phyloP scores from a whole-genome alignment of 768 basidiomycete genomes.

The Rhodocollybia butyracea region DNA sequence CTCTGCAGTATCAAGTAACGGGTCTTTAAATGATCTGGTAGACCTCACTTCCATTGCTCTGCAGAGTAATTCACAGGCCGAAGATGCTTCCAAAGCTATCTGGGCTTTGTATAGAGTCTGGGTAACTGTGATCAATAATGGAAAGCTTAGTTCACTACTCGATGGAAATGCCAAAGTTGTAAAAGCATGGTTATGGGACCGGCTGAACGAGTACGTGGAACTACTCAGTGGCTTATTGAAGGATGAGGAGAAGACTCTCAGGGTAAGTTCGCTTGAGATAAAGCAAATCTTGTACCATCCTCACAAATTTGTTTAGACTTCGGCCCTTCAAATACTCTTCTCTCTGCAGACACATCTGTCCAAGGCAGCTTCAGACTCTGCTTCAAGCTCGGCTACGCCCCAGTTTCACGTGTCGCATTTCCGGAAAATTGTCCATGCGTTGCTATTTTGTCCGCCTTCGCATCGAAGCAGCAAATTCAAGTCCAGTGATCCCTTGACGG shows the following conservation, averaged over 20 bases:
- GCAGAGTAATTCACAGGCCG: conserved; percentile 24
- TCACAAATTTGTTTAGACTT: conserved; percentile 33
- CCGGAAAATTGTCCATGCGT: conserved; percentile 55
- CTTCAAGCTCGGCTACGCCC: conserved; percentile 44
- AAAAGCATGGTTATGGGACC: conserved; percentile 77
- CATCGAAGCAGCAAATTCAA: conserved; percentile 10
- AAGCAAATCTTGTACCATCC: neutral
- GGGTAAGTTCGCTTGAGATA: conserved; percentile 46
- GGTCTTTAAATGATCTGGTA: conserved; percentile 74
- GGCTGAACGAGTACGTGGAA: conserved; percentile 66
- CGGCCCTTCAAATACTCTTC: conserved; percentile 71
- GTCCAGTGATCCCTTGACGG: conserved; percentile 8
- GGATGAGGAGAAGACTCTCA: conserved; percentile 71
- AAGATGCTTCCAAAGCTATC: conserved; percentile 67
- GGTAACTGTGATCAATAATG: conserved; percentile 54
- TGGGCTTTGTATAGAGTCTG: conserved; percentile 84
- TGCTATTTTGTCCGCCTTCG: conserved; percentile 59
- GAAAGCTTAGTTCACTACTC: conserved; percentile 45
- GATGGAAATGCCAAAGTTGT: conserved; percentile 59
- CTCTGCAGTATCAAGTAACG: conserved; percentile 45
- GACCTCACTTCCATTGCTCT: conserved; percentile 66
- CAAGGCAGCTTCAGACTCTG: conserved; percentile 43
- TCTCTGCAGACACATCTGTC: conserved; percentile 78
- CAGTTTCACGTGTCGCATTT: conserved; percentile 71
- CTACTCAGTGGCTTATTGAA: conserved; percentile 68